Evolutionary conservation across 305 asterid species (phyloP).

Genomic region (Ajuga reptans): DNA sequence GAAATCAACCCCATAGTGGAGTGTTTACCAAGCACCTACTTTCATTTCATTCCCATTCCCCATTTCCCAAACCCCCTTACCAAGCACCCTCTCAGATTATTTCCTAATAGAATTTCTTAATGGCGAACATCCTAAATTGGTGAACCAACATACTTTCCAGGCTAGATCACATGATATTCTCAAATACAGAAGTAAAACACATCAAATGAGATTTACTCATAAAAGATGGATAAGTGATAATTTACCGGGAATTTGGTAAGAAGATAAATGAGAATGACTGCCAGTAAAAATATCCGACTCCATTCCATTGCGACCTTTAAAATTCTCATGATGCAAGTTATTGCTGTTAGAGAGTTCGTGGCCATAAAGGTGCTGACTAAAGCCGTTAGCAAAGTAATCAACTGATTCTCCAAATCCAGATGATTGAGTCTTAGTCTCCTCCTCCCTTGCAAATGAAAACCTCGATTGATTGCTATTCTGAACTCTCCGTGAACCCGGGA

Average conservation of each 20-base stretch:
- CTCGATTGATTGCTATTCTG: conserved; percentile 69
- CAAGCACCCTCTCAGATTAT: neutral
- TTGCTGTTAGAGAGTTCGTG: conserved; percentile 38
- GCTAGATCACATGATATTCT: neutral
- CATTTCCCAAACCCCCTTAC: too few species aligned
- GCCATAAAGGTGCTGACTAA: conserved; percentile 36
- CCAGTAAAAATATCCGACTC: conserved; percentile 40
- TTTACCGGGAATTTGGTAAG: conserved; percentile 58
- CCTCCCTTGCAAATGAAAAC: conserved; percentile 96
- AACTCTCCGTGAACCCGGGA: conserved; percentile 53
- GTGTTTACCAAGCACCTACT: too few species aligned
- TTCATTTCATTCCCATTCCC: too few species aligned
- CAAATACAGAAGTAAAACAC: neutral
- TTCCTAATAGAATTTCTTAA: neutral
- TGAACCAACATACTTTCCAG: neutral
- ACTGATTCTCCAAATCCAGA: conserved; percentile 40
- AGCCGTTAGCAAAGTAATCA: conserved; percentile 36
- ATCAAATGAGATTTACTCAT: neutral
- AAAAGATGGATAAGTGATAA: neutral
- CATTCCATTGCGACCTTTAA: conserved; percentile 31
- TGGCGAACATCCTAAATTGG: neutral
- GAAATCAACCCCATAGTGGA: too few species aligned
- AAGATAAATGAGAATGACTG: conserved; percentile 37
- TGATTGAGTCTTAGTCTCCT: conserved; percentile 34
- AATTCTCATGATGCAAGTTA: conserved; percentile 41